A percentile compares a stretch with the other conserved stretches of the same genome.
These are phyloP conservation scores for Pontederia crassipes DNA, from an alignment of 176 grass and related monocot species.

Conservation along the genomic window DNA sequence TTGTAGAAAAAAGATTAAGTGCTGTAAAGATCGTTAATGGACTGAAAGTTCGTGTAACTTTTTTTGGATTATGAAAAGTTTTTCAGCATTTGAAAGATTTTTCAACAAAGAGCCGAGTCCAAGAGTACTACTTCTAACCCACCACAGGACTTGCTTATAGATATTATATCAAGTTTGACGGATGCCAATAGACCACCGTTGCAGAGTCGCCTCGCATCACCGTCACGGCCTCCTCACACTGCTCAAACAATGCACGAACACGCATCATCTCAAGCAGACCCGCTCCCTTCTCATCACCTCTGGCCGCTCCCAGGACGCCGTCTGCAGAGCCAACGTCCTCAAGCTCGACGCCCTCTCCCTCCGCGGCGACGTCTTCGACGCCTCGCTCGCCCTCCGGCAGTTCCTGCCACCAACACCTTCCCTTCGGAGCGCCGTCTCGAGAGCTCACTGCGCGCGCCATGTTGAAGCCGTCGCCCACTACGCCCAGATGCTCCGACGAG, in stretches of 20 bases:
- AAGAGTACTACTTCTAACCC: too few relatives aligned
- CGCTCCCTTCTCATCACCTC: constrained; percentile 14
- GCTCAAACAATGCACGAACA: constrained; percentile 8
- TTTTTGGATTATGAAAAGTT: too few relatives aligned
- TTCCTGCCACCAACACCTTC: not conserved
- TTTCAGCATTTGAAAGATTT: too few relatives aligned
- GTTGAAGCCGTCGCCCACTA: constrained; percentile 2
- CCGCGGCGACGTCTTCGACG: not conserved
- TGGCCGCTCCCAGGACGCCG: not conserved
- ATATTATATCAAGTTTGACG: too few relatives aligned
- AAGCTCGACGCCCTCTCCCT: constrained; percentile 1
- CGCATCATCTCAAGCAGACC: constrained; percentile 9
- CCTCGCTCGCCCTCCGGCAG: not conserved
- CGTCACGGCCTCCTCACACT: not conserved
- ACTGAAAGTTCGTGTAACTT: too few relatives aligned
- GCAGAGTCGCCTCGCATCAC: not conserved
- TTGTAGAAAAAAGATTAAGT: too few relatives aligned
- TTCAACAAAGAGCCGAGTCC: too few relatives aligned
- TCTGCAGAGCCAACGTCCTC: not conserved
- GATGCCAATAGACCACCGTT: too few relatives aligned
- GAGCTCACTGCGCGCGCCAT: constrained; percentile 1
- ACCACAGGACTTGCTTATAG: too few relatives aligned
- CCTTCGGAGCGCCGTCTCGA: not conserved
- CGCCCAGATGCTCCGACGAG: constrained; percentile 12
- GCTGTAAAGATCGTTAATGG: too few relatives aligned